Conservation (phyloP, 2,329 filamentous ascomycete genomes). For the Hymenoscyphus albidus region DNA sequence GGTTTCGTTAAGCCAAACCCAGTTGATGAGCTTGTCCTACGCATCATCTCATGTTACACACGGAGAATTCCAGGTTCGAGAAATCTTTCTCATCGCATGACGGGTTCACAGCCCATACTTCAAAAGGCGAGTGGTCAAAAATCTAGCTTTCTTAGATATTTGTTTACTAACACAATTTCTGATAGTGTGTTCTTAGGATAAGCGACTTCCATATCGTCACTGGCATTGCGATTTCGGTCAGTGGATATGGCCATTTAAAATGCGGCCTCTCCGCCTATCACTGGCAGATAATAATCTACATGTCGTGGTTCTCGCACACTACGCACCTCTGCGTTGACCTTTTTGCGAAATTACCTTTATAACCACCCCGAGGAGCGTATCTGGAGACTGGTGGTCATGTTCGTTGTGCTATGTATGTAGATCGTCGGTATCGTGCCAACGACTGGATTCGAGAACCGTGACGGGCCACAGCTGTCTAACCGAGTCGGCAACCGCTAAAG, state of each 20-base stretch:
- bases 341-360: background rate
- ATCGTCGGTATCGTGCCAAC: background rate
- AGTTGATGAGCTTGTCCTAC: background rate
- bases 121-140: background rate
- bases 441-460: background rate
- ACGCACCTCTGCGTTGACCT: background rate
- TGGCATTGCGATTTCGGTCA: background rate
- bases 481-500: background rate
- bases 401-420: background rate
- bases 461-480: background rate
- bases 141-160: background rate
- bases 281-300: background rate
- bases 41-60: background rate
- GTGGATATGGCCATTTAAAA: background rate
- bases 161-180: background rate
- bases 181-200: background rate
- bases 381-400: background rate
- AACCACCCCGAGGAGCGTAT: background rate
- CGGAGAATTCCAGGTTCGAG: background rate
- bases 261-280: background rate
- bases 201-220: background rate
- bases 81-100: background rate
- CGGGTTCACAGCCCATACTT: background rate
- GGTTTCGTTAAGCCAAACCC: background rate
- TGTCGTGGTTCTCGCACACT: background rate